phyloP scores from a whole-genome alignment of 306 rosid species.

The Alnus rubra region DNA sequence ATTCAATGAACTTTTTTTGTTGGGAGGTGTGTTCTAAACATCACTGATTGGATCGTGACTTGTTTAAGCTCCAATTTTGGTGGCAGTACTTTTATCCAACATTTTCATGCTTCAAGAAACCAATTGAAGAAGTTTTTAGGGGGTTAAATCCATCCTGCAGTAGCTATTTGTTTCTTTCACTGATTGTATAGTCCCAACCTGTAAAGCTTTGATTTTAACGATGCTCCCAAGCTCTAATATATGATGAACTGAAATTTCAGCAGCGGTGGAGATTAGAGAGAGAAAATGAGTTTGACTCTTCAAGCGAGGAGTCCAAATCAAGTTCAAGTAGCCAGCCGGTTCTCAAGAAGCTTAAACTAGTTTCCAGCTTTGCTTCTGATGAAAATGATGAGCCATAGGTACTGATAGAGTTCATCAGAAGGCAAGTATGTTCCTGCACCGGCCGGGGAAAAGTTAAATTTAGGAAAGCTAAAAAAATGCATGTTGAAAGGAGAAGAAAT shows the following conservation, averaged over 20 bases:
- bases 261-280: slow-evolving; percentile 34
- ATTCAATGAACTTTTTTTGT: neutral
- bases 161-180: neutral
- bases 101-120: neutral
- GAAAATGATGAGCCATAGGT: slow-evolving; percentile 19
- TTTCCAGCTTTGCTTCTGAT: slow-evolving; percentile 24
- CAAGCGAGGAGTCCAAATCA: slow-evolving; percentile 25
- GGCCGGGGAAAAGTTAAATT: neutral
- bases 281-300: slow-evolving; percentile 16
- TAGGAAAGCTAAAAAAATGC: slow-evolving; percentile 1
- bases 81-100: neutral
- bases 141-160: neutral
- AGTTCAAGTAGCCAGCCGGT: slow-evolving; percentile 6
- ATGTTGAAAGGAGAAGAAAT: slow-evolving; percentile 2
- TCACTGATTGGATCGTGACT: neutral
- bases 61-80: slow-evolving; percentile 8
- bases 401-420: slow-evolving; percentile 9
- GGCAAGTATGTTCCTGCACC: neutral
- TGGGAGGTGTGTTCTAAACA: neutral
- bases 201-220: neutral
- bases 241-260: slow-evolving; percentile 3
- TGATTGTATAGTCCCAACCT: neutral
- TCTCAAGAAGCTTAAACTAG: slow-evolving; percentile 29
- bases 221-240: slow-evolving; percentile 16
- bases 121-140: neutral